Percentiles rank a stretch among this genome's conserved stretches.
These are phyloP conservation scores for Saccharum officinarum DNA, from an alignment of 176 grass and related monocot species.

Conservation along the genomic window DNA sequence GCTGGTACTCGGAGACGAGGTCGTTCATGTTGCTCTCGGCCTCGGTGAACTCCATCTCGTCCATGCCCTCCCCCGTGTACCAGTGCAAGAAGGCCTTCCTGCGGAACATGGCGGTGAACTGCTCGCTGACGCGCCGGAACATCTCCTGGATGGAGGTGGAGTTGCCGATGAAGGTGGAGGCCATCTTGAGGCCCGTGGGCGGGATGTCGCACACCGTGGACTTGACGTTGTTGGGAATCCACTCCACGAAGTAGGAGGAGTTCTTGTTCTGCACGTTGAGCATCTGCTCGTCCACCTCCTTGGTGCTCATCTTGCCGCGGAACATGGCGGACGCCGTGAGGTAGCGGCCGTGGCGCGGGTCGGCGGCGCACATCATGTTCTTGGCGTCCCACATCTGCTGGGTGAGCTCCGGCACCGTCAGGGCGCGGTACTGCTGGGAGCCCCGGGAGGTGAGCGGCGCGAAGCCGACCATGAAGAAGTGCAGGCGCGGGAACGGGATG, in stretches of 20 bases:
- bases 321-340: constrained; percentile 85
- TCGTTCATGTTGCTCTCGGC: constrained; percentile 77
- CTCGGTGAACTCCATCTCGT: constrained; percentile 89
- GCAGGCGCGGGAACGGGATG: constrained; percentile 84
- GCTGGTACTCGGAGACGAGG: constrained; percentile 58
- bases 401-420: constrained; percentile 75
- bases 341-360: constrained; percentile 83
- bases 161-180: constrained; percentile 73
- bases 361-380: constrained; percentile 85
- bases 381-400: constrained; percentile 95
- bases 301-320: constrained; percentile 82
- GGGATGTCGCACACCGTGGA: constrained; percentile 76
- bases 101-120: constrained; percentile 74
- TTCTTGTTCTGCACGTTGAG: constrained; percentile 80
- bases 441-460: constrained; percentile 78
- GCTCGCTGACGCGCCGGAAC: constrained; percentile 68
- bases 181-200: constrained; percentile 69
- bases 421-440: constrained; percentile 80
- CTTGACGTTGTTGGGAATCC: constrained; percentile 84
- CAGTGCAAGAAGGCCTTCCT: constrained; percentile 64
- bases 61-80: constrained; percentile 63
- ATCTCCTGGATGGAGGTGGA: constrained; percentile 84
- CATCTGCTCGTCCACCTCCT: constrained; percentile 94
- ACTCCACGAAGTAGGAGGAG: constrained; percentile 79
- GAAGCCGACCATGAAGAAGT: constrained; percentile 95